Evolutionary conservation across 2,329 filamentous ascomycete genomes (phyloP), one percentile per base, ranked within the genome.

Genomic region (Diplodia intermedia): DNA sequence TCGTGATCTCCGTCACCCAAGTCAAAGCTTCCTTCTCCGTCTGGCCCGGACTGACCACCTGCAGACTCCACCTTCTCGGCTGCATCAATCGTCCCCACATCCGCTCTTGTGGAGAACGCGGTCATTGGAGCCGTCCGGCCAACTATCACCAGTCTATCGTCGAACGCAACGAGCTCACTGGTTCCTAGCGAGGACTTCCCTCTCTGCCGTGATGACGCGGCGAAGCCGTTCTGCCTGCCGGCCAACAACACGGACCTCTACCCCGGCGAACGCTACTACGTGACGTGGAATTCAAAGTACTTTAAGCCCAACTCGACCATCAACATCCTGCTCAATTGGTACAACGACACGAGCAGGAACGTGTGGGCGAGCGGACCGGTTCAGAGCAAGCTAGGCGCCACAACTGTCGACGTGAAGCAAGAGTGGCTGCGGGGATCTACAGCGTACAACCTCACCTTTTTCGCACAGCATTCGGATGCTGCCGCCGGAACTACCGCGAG

Each of bases 341-440:
- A 71, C 65, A 78, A 81, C 60, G 73, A 76, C 38, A 72, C 75
- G 2, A 65, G 69, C 7, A 69, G 75, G 33, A 75, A 78, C 29
- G 78, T 79, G 3, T 82, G 76, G 74, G 76, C 75, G 5, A 81
- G 80, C 4, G 75, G 73, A 2, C 70, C 70, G 26, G 77, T 74
- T 2, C 72, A 74, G 31, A 82, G 81, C 69, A 75, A 74, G 43
- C 75, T 78, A 69, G 80, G 81, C 56, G 79, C 77, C 68, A 73
- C 78, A n/a, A 71, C 75, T 1, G 70, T 83, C 11, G 72, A 73
- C 15, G 81, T 80, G 75, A 71, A 76, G 31, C 75, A 79, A 63
- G 73, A 74, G n/a, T 82, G 79, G 80, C 74, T 81, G 49, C 78
- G 80, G 66, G 78, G 73, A 68, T 74, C 78, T 57, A 40, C 71